These are phyloP conservation scores for Penicillium turbatum DNA, from an alignment of 495 filamentous ascomycete genomes.

Conservation along the genomic window DNA sequence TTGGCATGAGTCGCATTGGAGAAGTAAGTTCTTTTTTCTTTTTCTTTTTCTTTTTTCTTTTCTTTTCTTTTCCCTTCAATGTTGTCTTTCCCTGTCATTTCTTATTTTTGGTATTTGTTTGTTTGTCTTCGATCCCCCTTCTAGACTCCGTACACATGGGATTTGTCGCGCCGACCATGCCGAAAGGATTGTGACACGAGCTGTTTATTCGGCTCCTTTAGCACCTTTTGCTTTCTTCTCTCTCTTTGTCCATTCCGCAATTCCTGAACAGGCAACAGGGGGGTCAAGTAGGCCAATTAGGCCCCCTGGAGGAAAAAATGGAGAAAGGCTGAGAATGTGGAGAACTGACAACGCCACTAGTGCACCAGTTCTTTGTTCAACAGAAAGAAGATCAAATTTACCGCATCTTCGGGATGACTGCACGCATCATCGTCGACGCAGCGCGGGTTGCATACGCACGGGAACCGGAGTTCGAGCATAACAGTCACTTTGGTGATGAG, in stretches of 20 bases:
- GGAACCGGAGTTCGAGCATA: constrained; percentile 81
- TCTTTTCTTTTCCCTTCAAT: background rate
- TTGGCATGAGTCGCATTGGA: constrained; percentile 69
- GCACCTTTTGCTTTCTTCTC: background rate
- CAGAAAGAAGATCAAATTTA: constrained; percentile 50
- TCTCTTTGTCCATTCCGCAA: background rate
- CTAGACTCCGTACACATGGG: constrained; percentile 8
- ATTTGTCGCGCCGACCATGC: constrained; percentile 3
- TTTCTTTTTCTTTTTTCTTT: background rate
- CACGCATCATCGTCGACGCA: constrained; percentile 78
- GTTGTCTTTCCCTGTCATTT: no score
- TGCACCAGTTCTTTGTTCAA: constrained; percentile 84
- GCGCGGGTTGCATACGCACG: constrained; percentile 75
- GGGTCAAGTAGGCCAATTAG: background rate
- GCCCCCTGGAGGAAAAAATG: background rate
- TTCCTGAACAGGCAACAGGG: background rate
- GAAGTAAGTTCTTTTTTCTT: constrained; percentile 30
- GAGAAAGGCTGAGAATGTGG: background rate
- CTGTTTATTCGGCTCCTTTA: background rate
- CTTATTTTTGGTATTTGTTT: background rate
- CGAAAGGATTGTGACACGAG: background rate
- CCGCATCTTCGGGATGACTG: constrained; percentile 90
- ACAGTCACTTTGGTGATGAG: constrained; percentile 77
- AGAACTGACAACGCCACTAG: constrained; percentile 22
- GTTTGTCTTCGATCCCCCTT: background rate